Evolutionary conservation across 1,139 yeast genomes (phyloP), one percentile per base, ranked within the genome.

Genomic region (Blastobotrys malaysiensis): DNA sequence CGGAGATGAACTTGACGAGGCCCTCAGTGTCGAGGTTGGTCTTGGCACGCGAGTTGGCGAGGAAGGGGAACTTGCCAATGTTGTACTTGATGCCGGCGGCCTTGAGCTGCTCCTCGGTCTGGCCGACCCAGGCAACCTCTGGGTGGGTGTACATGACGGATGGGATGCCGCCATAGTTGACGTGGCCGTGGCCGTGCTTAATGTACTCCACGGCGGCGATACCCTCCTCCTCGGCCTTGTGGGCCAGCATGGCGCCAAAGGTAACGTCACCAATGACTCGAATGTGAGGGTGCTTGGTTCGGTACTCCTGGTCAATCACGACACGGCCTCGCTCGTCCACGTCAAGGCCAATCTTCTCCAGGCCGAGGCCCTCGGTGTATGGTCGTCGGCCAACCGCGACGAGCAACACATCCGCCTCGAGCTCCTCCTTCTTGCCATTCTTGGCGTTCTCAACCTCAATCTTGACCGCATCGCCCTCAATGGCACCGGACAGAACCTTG

Each of bases 351-450:
- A 90, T 77, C 60, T 82, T 82, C 75, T 95, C 99, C 60, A 90
- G 85, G 72, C 88, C 86, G 63, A 95, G 81, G 55, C 97, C 97
- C 68, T 83, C 81, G 59, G 96, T 84, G 82, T 84, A 90, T 63
- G 99, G 99, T 77, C 98, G 90, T 81, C 99, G 90, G 71, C 99
- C 99, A 67, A 95, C 89, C 60, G 99, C 98, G 58, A 95, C 99
- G 67, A 93, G 80, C 68, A 93, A 79, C 47, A 91, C 96, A 70
- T 95, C 99, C 55, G 97, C 87, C 63, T 90, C 95, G 54, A 95
- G 66, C 45, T 81, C 73, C 73, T 86, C 93, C 66, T 82, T 79
- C 77, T 86, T 82, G 68, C 97, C 97, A 54, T 82, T 75, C 79
- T 93, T 93, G 68, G 83, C 91, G 68, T 88, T 84, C 79, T 93